A percentile compares a stretch with the other conserved stretches of the same genome.
These are phyloP conservation scores for Cladophialophora immunda DNA, from an alignment of 2,329 filamentous ascomycete genomes.

Conservation along the genomic window DNA sequence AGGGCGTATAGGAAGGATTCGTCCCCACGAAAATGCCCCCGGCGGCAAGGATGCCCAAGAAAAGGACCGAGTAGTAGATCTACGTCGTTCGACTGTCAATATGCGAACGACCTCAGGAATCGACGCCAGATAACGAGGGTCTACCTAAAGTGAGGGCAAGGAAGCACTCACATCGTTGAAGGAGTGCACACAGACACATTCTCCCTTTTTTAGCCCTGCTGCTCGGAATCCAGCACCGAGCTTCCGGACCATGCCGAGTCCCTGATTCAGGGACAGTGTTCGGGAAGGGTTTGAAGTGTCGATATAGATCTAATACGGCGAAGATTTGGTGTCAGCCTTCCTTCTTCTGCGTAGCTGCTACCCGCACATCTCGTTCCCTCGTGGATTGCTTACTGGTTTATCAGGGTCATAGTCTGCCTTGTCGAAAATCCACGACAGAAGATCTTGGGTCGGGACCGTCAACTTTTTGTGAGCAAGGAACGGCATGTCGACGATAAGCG, in stretches of 20 bases:
- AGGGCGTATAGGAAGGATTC: constrained; percentile 57
- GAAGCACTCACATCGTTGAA: constrained; percentile 56
- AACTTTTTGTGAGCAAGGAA: constrained; percentile 26
- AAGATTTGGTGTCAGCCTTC: background rate
- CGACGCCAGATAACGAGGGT: background rate
- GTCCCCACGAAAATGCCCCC: constrained; percentile 60
- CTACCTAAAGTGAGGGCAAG: background rate
- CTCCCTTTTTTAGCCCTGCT: constrained; percentile 49
- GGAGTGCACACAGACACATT: constrained; percentile 64
- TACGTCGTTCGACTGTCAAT: constrained; percentile 22
- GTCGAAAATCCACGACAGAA: constrained; percentile 65
- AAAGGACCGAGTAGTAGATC: constrained; percentile 50
- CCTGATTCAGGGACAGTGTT: constrained; percentile 27
- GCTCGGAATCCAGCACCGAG: constrained; percentile 60
- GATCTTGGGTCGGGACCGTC: constrained; percentile 59
- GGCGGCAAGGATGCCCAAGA: constrained; percentile 55
- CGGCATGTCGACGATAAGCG: constrained; percentile 21
- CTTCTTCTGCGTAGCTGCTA: background rate
- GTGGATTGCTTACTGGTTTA: constrained; percentile 51
- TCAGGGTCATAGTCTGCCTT: constrained; percentile 58
- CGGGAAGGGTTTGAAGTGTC: constrained; percentile 54
- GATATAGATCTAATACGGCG: constrained; percentile 54
- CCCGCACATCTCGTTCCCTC: background rate
- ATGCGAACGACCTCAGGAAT: background rate
- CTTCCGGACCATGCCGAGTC: constrained; percentile 51